Percentiles rank a stretch among this genome's conserved stretches.
Evolutionary conservation across 208 protist species (phyloP).

Genomic region (Vickermania spadyakhi): DNA sequence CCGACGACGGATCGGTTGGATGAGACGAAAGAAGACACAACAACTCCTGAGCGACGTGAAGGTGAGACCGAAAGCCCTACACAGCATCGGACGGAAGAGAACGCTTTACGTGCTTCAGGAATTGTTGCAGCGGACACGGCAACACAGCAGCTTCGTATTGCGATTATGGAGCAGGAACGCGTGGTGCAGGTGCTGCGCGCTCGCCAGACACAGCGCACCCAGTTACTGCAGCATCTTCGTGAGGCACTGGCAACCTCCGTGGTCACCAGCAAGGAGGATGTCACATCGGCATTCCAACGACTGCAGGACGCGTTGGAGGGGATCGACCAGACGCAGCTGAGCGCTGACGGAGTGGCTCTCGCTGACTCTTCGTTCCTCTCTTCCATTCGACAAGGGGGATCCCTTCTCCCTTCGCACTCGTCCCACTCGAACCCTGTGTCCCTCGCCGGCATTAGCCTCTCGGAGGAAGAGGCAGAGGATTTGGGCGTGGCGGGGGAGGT

Average conservation of each 20-base stretch:
- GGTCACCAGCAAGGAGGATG: not conserved
- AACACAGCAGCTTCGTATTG: not conserved
- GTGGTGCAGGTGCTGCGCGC: not conserved
- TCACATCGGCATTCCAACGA: not conserved
- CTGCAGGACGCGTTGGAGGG: not conserved
- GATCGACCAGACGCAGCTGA: not conserved
- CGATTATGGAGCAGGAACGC: slow-evolving; percentile 2
- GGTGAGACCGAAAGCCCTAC: too few species aligned
- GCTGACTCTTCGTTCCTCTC: too few species aligned
- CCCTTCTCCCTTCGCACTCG: too few species aligned
- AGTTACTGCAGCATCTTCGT: not conserved
- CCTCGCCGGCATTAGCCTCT: not conserved
- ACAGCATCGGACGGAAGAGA: too few species aligned
- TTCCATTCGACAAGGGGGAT: too few species aligned
- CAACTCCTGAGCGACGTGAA: too few species aligned
- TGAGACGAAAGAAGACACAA: too few species aligned
- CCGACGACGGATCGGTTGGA: too few species aligned
- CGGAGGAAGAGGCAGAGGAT: not conserved
- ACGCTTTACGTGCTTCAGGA: too few species aligned
- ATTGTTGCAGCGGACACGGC: too few species aligned
- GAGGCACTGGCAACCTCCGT: not conserved
- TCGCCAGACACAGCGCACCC: not conserved
- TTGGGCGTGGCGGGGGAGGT: not conserved
- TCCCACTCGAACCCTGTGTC: too few species aligned
- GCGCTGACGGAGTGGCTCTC: not conserved